Conservation (phyloP, 441 rosid genomes). For the Arabidopsis hybrid region DNA sequence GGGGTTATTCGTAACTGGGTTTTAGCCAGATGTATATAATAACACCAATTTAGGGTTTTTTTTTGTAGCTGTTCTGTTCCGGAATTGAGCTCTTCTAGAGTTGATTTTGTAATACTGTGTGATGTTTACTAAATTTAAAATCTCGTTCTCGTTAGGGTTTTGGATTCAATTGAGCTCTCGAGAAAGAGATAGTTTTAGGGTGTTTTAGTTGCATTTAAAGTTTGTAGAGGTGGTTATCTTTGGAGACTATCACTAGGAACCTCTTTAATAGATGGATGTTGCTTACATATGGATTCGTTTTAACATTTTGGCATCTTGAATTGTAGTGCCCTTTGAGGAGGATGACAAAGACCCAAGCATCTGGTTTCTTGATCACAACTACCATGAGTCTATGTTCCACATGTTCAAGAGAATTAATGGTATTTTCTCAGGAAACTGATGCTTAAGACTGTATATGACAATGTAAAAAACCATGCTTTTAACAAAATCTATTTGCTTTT, state of each 20-base stretch:
- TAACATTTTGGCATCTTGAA: conserved; percentile 12
- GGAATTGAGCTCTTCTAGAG: not conserved
- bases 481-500: conserved; percentile 17
- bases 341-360: conserved; percentile 67
- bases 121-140: not conserved
- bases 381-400: conserved; percentile 72
- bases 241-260: conserved; percentile 21
- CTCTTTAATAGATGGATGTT: not conserved
- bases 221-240: conserved; percentile 19
- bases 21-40: not conserved
- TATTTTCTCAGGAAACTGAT: conserved; percentile 22
- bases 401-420: conserved; percentile 84
- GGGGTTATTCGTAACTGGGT: conserved; percentile 3
- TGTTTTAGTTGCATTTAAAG: conserved; percentile 7
- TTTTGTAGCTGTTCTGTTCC: conserved; percentile 7
- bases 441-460: not conserved
- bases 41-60: conserved; percentile 27
- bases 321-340: conserved; percentile 71
- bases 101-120: not conserved
- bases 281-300: conserved; percentile 20
- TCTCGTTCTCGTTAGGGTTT: conserved; percentile 24
- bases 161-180: conserved; percentile 6
- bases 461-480: conserved; percentile 13
- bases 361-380: conserved; percentile 77
- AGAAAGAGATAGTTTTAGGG: not conserved